Conservation (phyloP, 768 basidiomycete species). For the Mrakia blollopis region DNA sequence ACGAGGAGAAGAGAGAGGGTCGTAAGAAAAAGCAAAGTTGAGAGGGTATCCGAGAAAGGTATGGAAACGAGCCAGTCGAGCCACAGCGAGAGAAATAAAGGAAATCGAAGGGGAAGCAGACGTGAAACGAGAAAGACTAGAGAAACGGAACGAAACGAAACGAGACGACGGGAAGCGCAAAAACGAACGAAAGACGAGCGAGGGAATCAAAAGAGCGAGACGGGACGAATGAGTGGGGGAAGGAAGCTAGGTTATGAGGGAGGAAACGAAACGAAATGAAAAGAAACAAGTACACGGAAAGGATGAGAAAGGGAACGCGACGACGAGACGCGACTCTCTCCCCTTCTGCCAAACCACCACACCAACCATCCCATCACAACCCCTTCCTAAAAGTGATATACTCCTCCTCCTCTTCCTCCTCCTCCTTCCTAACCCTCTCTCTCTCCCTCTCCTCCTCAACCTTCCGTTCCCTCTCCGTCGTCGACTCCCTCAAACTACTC, state of each 20-base stretch:
- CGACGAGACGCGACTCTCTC: background rate
- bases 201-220: background rate
- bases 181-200: background rate
- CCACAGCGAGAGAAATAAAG: no score
- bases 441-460: background rate
- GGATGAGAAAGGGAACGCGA: background rate
- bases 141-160: no score
- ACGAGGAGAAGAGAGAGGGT: background rate
- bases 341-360: background rate
- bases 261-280: background rate
- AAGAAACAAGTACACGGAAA: background rate
- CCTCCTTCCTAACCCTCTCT: background rate
- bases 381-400: no score
- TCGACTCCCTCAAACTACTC: slow-evolving; percentile 7
- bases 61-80: background rate
- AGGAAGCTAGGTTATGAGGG: background rate
- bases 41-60: background rate
- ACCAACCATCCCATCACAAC: no score
- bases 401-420: background rate
- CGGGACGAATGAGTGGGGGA: slow-evolving; percentile 7
- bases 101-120: background rate
- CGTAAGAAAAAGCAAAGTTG: background rate
- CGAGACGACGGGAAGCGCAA: no score
- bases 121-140: no score
- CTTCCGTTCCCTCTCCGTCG: background rate